These are phyloP conservation scores for Yamadazyma jaroonii DNA, from an alignment of 1,139 yeast genomes.

Conservation along the genomic window DNA sequence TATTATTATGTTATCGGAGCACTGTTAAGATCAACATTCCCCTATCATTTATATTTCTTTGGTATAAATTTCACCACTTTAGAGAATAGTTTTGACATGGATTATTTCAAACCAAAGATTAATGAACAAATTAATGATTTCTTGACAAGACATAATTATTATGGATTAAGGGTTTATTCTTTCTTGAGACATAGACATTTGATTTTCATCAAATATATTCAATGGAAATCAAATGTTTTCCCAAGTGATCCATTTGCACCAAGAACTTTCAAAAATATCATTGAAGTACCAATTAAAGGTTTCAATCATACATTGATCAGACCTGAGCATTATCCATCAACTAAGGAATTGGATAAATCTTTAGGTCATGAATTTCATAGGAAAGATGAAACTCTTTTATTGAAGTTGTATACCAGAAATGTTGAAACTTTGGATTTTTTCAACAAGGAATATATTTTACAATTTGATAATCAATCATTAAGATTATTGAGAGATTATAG, in stretches of 20 bases:
- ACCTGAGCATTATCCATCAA: slow-evolving; percentile 33
- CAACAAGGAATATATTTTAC: slow-evolving; percentile 19
- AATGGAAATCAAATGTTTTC: slow-evolving; percentile 15
- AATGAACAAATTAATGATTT: slow-evolving; percentile 13
- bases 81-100: slow-evolving; percentile 10
- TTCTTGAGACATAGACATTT: slow-evolving; percentile 23
- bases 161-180: slow-evolving; percentile 24
- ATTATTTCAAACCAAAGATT: slow-evolving; percentile 15
- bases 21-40: slow-evolving; percentile 25
- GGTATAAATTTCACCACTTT: slow-evolving; percentile 22
- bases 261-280: slow-evolving; percentile 17
- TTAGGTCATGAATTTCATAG: slow-evolving; percentile 17
- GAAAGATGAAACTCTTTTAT: slow-evolving; percentile 22
- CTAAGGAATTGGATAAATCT: slow-evolving; percentile 1
- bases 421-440: slow-evolving; percentile 29
- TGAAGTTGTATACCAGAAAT: slow-evolving; percentile 24
- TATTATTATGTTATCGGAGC: slow-evolving; percentile 25
- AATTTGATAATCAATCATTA: slow-evolving; percentile 25
- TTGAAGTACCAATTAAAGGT: slow-evolving; percentile 25
- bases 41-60: slow-evolving; percentile 23
- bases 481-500: slow-evolving; percentile 28
- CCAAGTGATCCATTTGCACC: slow-evolving; percentile 15
- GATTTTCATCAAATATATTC: slow-evolving; percentile 18
- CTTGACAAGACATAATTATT: slow-evolving; percentile 26
- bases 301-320: slow-evolving; percentile 29